Evolutionary conservation across 78 protist genomes (phyloP), one percentile per base, ranked within the genome.

Genomic region (Anaeramoeba ignava): DNA sequence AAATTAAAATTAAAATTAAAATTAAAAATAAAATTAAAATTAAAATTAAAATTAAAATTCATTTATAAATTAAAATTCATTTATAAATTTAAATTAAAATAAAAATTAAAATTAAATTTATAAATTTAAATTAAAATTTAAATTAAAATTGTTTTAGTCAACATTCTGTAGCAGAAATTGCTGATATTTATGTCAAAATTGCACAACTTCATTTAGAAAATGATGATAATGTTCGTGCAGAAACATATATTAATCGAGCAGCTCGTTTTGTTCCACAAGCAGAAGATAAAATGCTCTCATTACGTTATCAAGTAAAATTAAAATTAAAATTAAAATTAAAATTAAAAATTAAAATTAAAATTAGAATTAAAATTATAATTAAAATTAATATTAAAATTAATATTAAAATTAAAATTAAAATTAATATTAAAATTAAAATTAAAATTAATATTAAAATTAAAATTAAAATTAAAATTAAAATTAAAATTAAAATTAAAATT

Each of bases 211-310:
- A 84, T 73, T 81, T 93, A 12, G 93, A 91, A 36, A 90, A 89
- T 33, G 95, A 89, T 54, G 91, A 92, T 40, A 67, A 92, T 1
- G 92, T 80, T 33, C 90, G 84, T 40, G 95, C 95, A 0, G 92
- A 90, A 82, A 40, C 84, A 33, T 90, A 84, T 80, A 87, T 93
- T 83, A 88, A 87, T 81, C 84, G 92, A 41, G 92, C 95, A 33
- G 82, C 93, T 0, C 38, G 36, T n/a, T 41, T 83, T 27, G n/a
- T 84, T 1, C 27, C n/a, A 17, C 0, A 0, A 27, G 40, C 38
- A 36, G 38, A 3, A n/a, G 1, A 38, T 27, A 17, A 38, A 33
- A 8, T n/a, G 39, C 54, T 81, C 8, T 0, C 0, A 42, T n/a
- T 38, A 31, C 83, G 33, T 42, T 83, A 81, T 41, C 36, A 85